Evolutionary conservation across 2,329 filamentous ascomycete species (phyloP).

Genomic region (Decorospora gaudefroyi): DNA sequence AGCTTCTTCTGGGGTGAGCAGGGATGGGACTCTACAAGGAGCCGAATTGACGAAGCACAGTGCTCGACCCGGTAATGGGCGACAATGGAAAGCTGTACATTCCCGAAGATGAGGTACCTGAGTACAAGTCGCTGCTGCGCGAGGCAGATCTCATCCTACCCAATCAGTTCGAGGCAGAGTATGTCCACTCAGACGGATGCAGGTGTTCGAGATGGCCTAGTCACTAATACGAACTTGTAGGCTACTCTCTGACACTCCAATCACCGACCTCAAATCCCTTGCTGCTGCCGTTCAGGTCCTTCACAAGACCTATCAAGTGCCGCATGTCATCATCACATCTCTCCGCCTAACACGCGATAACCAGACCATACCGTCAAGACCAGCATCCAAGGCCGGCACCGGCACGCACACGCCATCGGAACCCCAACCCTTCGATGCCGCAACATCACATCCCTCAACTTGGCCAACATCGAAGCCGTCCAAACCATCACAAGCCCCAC

Average conservation of each 20-base stretch:
- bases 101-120: constrained; percentile 85
- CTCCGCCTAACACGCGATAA: constrained; percentile 68
- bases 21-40: too few relatives aligned
- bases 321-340: constrained; percentile 92
- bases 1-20: constrained; percentile 82
- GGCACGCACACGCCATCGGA: constrained; percentile 29
- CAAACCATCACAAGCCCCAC: constrained; percentile 1
- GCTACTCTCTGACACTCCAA: constrained; percentile 81
- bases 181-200: constrained; percentile 39
- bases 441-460: constrained; percentile 21
- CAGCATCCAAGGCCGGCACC: constrained; percentile 42
- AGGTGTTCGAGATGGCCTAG: too few relatives aligned
- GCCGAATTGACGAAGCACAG: constrained; percentile 49
- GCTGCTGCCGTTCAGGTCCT: constrained; percentile 74
- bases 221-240: constrained; percentile 51
- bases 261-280: constrained; percentile 74
- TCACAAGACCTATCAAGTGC: constrained; percentile 74
- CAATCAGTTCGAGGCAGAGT: constrained; percentile 98
- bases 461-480: constrained; percentile 11
- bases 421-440: constrained; percentile 16
- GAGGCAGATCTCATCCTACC: constrained; percentile 91
- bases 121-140: constrained; percentile 77
- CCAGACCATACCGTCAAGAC: constrained; percentile 46
- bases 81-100: constrained; percentile 94
- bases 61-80: constrained; percentile 97